phyloP scores from a whole-genome alignment of 1,284 basidiomycete genomes.

The Microbotryum violaceum region DNA sequence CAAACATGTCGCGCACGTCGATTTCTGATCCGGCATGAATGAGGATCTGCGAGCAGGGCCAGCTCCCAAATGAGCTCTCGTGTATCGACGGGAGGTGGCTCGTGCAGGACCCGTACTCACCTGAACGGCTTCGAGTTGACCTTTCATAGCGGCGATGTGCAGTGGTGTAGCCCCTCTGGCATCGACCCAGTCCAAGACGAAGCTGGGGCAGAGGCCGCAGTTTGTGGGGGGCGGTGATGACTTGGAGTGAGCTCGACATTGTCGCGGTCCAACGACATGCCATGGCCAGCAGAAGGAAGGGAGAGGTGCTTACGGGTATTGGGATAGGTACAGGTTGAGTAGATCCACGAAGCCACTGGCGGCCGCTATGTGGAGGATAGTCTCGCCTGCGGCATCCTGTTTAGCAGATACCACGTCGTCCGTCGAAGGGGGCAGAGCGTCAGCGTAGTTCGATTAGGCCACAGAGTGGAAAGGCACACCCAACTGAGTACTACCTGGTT shows the following conservation, averaged over 20 bases:
- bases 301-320: neutral
- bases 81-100: no score
- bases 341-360: slow-evolving; percentile 12
- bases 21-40: slow-evolving; percentile 80
- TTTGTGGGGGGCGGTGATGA: slow-evolving; percentile 29
- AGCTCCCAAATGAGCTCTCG: no score
- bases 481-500: neutral
- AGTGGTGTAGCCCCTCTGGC: slow-evolving; percentile 78
- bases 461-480: neutral
- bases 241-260: slow-evolving; percentile 20
- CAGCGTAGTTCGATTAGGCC: neutral
- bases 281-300: neutral
- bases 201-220: slow-evolving; percentile 39
- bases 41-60: slow-evolving; percentile 56
- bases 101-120: slow-evolving; percentile 46
- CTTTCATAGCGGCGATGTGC: slow-evolving; percentile 77
- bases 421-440: no score
- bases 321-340: slow-evolving; percentile 9
- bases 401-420: no score
- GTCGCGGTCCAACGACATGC: slow-evolving; percentile 25
- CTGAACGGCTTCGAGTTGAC: slow-evolving; percentile 76
- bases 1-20: slow-evolving; percentile 77
- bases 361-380: slow-evolving; percentile 22
- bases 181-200: slow-evolving; percentile 84
- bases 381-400: slow-evolving; percentile 28